phyloP scores from a whole-genome alignment of 192 early-diverging fungal genomes.

The Spizellomyces sp. region DNA sequence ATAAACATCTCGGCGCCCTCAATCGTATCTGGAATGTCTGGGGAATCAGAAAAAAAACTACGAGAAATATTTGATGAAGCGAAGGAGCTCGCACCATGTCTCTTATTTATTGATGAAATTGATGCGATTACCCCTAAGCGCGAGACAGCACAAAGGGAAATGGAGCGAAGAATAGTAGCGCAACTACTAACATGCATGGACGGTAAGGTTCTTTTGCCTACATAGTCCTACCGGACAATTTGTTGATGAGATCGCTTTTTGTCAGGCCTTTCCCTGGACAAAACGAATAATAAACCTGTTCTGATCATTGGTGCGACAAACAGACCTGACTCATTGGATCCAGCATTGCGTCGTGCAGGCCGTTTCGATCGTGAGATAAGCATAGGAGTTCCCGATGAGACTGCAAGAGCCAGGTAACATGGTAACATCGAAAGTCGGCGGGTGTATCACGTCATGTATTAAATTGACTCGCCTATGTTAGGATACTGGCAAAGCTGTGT shows the following conservation, averaged over 20 bases:
- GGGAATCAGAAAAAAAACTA: slow-evolving; percentile 98
- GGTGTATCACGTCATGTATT: neutral
- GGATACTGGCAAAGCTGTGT: slow-evolving; percentile 78
- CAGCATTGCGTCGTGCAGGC: slow-evolving; percentile 80
- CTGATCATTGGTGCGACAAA: slow-evolving; percentile 93
- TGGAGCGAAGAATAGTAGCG: slow-evolving; percentile 95
- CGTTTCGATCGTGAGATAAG: slow-evolving; percentile 87
- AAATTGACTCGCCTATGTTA: neutral
- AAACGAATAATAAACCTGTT: slow-evolving; percentile 82
- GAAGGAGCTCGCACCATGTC: slow-evolving; percentile 78
- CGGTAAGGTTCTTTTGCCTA: slow-evolving; percentile 47
- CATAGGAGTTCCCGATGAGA: slow-evolving; percentile 89
- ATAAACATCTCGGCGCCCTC: slow-evolving; percentile 92
- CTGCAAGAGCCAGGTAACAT: slow-evolving; percentile 53
- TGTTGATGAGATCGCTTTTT: no score
- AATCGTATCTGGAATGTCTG: slow-evolving; percentile 96
- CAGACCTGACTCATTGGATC: slow-evolving; percentile 82
- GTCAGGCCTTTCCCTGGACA: slow-evolving; percentile 73
- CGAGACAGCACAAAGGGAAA: slow-evolving; percentile 90
- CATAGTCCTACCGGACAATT: no score
- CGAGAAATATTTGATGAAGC: slow-evolving; percentile 98
- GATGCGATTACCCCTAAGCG: slow-evolving; percentile 95
- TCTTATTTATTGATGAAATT: slow-evolving; percentile 98
- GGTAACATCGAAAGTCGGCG: neutral
- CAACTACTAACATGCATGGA: slow-evolving; percentile 97